A percentile compares a stretch with the other conserved stretches of the same genome.
These are phyloP conservation scores for Aspergillus funiculosus DNA, from an alignment of 495 filamentous ascomycete genomes.

Conservation along the genomic window DNA sequence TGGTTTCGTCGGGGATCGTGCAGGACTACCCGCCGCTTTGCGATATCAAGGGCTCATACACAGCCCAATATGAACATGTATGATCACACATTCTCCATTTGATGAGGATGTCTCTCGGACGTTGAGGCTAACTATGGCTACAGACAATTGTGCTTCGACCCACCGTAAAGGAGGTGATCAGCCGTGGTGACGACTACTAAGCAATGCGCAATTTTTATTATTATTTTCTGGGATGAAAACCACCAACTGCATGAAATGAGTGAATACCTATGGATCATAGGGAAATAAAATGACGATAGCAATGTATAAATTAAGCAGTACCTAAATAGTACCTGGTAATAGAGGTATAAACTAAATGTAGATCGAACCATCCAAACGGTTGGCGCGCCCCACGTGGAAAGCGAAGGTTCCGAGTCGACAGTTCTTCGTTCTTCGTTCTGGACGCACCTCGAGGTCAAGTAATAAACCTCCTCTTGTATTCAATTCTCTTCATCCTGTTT, in stretches of 20 bases:
- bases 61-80: slow-evolving; percentile 93
- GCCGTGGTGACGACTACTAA: slow-evolving; percentile 85
- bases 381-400: slow-evolving; percentile 41
- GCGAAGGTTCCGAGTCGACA: slow-evolving; percentile 19
- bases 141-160: slow-evolving; percentile 84
- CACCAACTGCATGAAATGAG: slow-evolving; percentile 6
- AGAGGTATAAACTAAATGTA: neutral
- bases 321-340: neutral
- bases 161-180: slow-evolving; percentile 88
- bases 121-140: slow-evolving; percentile 20
- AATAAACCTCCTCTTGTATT: slow-evolving; percentile 18
- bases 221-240: slow-evolving; percentile 4
- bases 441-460: neutral
- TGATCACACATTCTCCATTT: slow-evolving; percentile 31
- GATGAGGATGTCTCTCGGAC: neutral
- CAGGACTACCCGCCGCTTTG: slow-evolving; percentile 84
- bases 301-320: too few relatives aligned
- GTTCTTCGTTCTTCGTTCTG: slow-evolving; percentile 11
- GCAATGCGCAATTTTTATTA: neutral
- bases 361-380: slow-evolving; percentile 22
- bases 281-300: slow-evolving; percentile 2
- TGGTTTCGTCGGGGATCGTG: slow-evolving; percentile 77
- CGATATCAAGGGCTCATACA: slow-evolving; percentile 93
- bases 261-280: slow-evolving; percentile 7
- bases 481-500: slow-evolving; percentile 14